Base-by-base conservation (phyloP, 768 basidiomycete species). In the Cystoderma amianthinum region DNA sequence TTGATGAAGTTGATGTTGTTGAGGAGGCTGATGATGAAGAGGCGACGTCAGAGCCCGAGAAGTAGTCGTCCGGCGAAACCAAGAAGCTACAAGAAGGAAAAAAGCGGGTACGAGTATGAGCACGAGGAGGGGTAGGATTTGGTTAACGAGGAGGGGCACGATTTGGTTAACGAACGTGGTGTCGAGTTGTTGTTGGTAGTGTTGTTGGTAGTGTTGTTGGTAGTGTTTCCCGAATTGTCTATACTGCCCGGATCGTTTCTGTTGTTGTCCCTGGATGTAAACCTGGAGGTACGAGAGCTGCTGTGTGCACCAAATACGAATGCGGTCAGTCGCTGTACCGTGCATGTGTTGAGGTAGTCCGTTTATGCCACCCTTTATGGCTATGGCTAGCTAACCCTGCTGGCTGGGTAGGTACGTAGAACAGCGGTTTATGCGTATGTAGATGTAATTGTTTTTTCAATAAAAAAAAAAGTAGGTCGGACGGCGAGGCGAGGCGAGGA, bases 141-240 rank as follows among this genome's bases (percentile, higher is more conserved):
- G 85, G 40, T 69, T 67, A 50, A 79, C 68, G 9, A 75, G 11
- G 28, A 85, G 59, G 10, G 82, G 81, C 16, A 71, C 74, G 28
- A 76, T 54, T 59, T 86, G 85, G 40, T 69, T 67, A 50, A 79
- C 68, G 9, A n/a, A n/a, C n/a, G n/a, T n/a, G n/a, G n/a, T n/a
- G n/a, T n/a, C n/a, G 65, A 43, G 46, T 58, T 50, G 44, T 57
- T 64, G 36, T 64, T 63, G 49, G 70, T 56, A 44, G 72, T 48
- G n/a, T n/a, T n/a, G n/a, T n/a, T n/a, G n/a, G n/a, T n/a, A n/a
- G n/a, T n/a, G n/a, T n/a, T n/a, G n/a, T n/a, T n/a, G n/a, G n/a
- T n/a, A n/a, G n/a, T n/a, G n/a, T n/a, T n/a, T n/a, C n/a, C n/a
- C n/a, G n/a, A n/a, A n/a, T n/a, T n/a, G n/a, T n/a, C n/a, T n/a